Evolutionary conservation across 2,329 filamentous ascomycete species (phyloP).

Genomic region (Corynespora cassiicola): DNA sequence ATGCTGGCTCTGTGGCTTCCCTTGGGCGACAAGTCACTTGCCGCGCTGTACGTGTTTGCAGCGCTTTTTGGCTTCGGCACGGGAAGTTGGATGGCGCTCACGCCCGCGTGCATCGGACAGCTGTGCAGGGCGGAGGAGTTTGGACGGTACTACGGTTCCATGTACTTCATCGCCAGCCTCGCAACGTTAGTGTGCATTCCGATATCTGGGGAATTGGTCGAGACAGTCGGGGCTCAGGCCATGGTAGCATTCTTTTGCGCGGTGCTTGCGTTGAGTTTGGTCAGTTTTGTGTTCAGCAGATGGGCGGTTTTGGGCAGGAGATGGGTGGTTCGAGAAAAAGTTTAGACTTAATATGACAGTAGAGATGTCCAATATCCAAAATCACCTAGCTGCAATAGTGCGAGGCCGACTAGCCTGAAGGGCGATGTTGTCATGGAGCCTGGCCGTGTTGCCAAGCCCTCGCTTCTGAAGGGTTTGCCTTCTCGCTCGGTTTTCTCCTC

Average conservation of each 20-base stretch:
- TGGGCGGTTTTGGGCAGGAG: conserved; percentile 43
- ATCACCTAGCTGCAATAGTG: no score
- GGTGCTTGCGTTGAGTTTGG: conserved; percentile 35
- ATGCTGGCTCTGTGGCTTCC: conserved; percentile 46
- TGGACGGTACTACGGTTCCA: conserved; percentile 60
- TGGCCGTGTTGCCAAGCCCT: conserved; percentile 11
- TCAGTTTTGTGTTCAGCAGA: conserved; percentile 39
- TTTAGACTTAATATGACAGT: no score
- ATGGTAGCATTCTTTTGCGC: conserved; percentile 45
- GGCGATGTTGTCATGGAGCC: no score
- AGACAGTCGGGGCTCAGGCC: conserved; percentile 36
- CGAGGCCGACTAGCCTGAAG: no score
- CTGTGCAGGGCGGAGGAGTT: conserved; percentile 55
- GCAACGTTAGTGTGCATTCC: conserved; percentile 44
- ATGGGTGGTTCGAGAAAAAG: conserved; percentile 27
- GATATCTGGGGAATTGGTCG: conserved; percentile 42
- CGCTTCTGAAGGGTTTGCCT: conserved; percentile 4
- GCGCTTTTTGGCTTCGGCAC: conserved; percentile 57
- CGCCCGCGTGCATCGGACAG: conserved; percentile 56
- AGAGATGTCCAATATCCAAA: no score
- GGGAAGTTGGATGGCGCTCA: conserved; percentile 53
- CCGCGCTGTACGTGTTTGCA: conserved; percentile 47
- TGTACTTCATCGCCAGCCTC: conserved; percentile 46
- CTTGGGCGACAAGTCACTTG: conserved; percentile 35
- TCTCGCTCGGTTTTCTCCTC: conserved; percentile 1